Percentiles rank a stretch among this genome's conserved stretches.
These are phyloP conservation scores for Phytophthora pistaciae DNA, from an alignment of 352 stramenopile species.

Conservation along the genomic window DNA sequence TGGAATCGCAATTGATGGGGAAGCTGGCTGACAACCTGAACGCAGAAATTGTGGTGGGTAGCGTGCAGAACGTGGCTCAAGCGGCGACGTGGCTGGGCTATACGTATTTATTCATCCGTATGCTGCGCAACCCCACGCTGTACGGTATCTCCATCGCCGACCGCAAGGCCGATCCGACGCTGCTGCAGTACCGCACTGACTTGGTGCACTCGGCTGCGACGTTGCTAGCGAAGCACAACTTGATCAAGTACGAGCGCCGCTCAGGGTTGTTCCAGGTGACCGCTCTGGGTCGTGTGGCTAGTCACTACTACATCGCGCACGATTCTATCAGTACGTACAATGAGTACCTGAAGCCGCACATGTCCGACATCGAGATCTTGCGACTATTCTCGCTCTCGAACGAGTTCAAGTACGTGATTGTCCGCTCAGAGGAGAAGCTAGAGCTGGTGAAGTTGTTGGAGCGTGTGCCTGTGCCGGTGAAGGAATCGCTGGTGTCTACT, in stretches of 20 bases:
- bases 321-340: constrained; percentile 99
- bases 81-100: constrained; percentile 99
- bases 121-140: constrained; percentile 97
- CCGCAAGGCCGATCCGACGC: constrained; percentile 91
- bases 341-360: constrained; percentile 98
- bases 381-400: constrained; percentile 98
- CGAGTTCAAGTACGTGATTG: constrained; percentile 99
- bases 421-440: constrained; percentile 98
- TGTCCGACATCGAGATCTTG: constrained; percentile 99
- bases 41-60: constrained; percentile 98
- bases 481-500: constrained; percentile 90
- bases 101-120: constrained; percentile 99
- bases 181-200: constrained; percentile 96
- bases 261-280: constrained; percentile 97
- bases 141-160: constrained; percentile 95
- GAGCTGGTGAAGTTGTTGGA: constrained; percentile 98
- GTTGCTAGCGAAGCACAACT: constrained; percentile 96
- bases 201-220: constrained; percentile 97
- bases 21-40: constrained; percentile 98
- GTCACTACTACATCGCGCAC: constrained; percentile 99
- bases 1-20: constrained; percentile 99
- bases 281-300: constrained; percentile 97
- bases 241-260: constrained; percentile 98
- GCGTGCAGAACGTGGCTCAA: constrained; percentile 95
- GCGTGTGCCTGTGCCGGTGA: constrained; percentile 99